A percentile compares a stretch with the other conserved stretches of the same genome.
These are phyloP conservation scores for Plasmopara viticola DNA, from an alignment of 352 stramenopile species.

Conservation along the genomic window DNA sequence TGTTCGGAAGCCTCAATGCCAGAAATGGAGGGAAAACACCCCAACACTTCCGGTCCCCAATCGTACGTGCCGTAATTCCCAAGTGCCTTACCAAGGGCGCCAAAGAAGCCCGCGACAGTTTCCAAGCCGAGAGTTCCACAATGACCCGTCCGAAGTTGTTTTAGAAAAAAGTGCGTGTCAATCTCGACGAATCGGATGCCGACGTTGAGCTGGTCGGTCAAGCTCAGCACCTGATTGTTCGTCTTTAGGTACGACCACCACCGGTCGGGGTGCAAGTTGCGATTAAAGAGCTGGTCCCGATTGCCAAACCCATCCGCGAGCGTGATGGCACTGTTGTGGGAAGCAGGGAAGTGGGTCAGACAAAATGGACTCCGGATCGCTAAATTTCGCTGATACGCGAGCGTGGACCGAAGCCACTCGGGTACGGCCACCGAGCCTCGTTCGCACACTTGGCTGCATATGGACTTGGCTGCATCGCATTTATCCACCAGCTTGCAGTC, in stretches of 20 bases:
- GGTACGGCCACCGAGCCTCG: slow-evolving; percentile 28
- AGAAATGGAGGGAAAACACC: slow-evolving; percentile 55
- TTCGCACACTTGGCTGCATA: slow-evolving; percentile 43
- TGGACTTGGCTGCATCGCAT: slow-evolving; percentile 29
- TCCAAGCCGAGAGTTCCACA: slow-evolving; percentile 42
- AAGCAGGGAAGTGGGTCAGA: slow-evolving; percentile 38
- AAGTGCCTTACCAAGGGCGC: slow-evolving; percentile 32
- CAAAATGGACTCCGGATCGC: slow-evolving; percentile 36
- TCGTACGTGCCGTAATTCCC: slow-evolving; percentile 34
- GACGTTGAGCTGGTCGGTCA: slow-evolving; percentile 50
- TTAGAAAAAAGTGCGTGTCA: slow-evolving; percentile 59
- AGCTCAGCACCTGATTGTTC: slow-evolving; percentile 56
- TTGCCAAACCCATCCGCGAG: slow-evolving; percentile 51
- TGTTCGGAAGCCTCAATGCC: slow-evolving; percentile 47
- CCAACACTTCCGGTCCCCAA: slow-evolving; percentile 44
- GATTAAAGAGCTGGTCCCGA: slow-evolving; percentile 53
- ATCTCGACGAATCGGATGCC: slow-evolving; percentile 58
- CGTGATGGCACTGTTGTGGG: slow-evolving; percentile 59
- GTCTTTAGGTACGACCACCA: slow-evolving; percentile 53
- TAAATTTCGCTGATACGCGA: slow-evolving; percentile 42
- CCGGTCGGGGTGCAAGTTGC: slow-evolving; percentile 33
- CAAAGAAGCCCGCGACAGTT: slow-evolving; percentile 33
- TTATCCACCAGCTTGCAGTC: slow-evolving; percentile 30
- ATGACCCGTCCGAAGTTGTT: slow-evolving; percentile 50
- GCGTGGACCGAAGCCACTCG: slow-evolving; percentile 35